Percentiles rank a stretch among this genome's conserved stretches.
Evolutionary conservation across 768 basidiomycete species (phyloP).

Genomic region (Russula sp.): DNA sequence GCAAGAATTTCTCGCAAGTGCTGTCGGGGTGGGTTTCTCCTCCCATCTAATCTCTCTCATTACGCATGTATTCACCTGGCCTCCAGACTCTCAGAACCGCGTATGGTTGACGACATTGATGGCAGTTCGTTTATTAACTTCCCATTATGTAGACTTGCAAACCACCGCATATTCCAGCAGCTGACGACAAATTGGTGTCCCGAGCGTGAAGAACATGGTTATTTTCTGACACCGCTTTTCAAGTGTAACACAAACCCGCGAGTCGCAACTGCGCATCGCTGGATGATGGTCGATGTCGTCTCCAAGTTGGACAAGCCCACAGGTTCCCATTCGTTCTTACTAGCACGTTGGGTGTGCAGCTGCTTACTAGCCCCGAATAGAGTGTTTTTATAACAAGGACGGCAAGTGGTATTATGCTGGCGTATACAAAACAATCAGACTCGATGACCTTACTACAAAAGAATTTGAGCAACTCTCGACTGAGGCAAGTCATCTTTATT

Average conservation of each 20-base stretch:
- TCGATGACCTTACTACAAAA: conserved; percentile 57
- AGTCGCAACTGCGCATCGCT: conserved; percentile 69
- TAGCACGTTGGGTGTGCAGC: background rate
- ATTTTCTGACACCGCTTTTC: conserved; percentile 64
- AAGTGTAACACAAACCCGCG: conserved; percentile 78
- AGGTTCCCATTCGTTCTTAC: conserved; percentile 35
- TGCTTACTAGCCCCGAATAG: conserved; percentile 32
- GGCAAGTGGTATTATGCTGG: conserved; percentile 83
- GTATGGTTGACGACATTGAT: conserved; percentile 35
- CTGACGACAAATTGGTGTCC: conserved; percentile 73
- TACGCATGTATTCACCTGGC: conserved; percentile 12
- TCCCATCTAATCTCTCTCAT: conserved; percentile 3
- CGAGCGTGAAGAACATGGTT: conserved; percentile 78
- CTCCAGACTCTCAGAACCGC: conserved; percentile 48
- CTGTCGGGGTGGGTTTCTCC: conserved; percentile 45
- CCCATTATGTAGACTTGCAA: conserved; percentile 44
- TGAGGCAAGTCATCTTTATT: conserved; percentile 41
- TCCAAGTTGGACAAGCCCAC: conserved; percentile 55
- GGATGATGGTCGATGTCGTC: conserved; percentile 59
- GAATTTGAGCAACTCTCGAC: conserved; percentile 64
- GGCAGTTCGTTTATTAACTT: background rate
- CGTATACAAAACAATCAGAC: conserved; percentile 59
- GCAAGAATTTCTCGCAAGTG: conserved; percentile 60
- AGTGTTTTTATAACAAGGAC: conserved; percentile 78
- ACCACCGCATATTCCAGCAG: conserved; percentile 63